phyloP scores from a whole-genome alignment of 1,139 yeast genomes.

The Protomyces inouyei region DNA sequence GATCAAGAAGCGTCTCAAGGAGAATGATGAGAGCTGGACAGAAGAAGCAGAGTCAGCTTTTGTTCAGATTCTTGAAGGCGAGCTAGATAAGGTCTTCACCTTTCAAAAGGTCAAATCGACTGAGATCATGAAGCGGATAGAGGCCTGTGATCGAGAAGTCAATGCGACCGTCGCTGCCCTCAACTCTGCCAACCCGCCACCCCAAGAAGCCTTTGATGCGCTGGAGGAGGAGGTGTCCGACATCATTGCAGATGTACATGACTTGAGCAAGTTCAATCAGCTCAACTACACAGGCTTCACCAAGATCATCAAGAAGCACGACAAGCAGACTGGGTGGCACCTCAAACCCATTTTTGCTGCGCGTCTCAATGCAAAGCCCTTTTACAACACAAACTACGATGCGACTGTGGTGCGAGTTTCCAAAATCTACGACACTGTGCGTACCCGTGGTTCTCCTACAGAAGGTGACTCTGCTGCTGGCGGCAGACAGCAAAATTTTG shows the following conservation, averaged over 20 bases:
- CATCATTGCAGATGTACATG: conserved; percentile 95
- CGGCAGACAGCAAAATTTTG: conserved; percentile 95
- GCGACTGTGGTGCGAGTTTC: conserved; percentile 81
- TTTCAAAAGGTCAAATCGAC: conserved; percentile 73
- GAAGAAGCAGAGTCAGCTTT: conserved; percentile 68
- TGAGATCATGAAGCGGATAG: conserved; percentile 67
- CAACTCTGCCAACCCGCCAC: conserved; percentile 32
- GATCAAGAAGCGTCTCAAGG: conserved; percentile 34
- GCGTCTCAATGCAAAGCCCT: conserved; percentile 85
- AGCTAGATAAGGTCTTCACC: conserved; percentile 73
- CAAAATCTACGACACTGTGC: conserved; percentile 80
- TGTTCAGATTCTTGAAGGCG: conserved; percentile 61
- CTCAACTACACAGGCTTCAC: conserved; percentile 87
- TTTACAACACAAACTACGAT: conserved; percentile 92
- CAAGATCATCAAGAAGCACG: conserved; percentile 93
- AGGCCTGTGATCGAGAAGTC: conserved; percentile 60
- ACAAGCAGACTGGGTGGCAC: conserved; percentile 76
- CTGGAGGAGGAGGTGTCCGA: conserved; percentile 88
- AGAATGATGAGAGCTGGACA: conserved; percentile 49
- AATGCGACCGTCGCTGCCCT: conserved; percentile 51
- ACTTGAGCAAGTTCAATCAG: conserved; percentile 85
- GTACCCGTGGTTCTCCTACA: conserved; percentile 93
- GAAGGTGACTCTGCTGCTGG: conserved; percentile 95
- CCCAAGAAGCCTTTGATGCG: conserved; percentile 82
- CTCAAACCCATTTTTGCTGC: conserved; percentile 90